These are phyloP conservation scores for Artemisia annua DNA, from an alignment of 129 eudicot genomes.

Conservation along the genomic window DNA sequence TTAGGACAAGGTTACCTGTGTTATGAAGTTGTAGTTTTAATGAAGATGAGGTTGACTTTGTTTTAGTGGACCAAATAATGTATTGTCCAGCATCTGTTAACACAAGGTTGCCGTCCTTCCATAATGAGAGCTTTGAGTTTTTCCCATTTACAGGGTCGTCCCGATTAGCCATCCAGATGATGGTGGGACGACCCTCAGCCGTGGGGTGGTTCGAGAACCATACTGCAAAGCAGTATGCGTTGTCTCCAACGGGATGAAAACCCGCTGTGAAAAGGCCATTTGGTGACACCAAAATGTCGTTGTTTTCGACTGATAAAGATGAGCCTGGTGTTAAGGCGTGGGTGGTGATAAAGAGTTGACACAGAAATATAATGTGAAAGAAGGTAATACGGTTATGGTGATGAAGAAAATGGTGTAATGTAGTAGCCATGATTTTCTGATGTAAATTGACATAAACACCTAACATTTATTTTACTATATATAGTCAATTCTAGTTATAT, in stretches of 20 bases:
- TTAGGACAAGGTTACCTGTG: conserved; percentile 60
- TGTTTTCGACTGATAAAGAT: conserved; percentile 40
- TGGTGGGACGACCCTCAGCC: conserved; percentile 11
- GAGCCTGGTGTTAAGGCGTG: conserved; percentile 24
- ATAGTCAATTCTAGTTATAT: too few species aligned
- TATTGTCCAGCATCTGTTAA: conserved; percentile 38
- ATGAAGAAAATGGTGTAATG: neutral
- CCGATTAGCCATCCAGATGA: conserved; percentile 62
- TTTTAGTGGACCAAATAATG: conserved; percentile 40
- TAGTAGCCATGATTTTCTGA: conserved; percentile 1
- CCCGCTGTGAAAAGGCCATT: conserved; percentile 49
- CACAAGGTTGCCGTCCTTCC: conserved; percentile 40
- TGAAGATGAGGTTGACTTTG: conserved; percentile 25
- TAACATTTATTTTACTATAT: neutral
- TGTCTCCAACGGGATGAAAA: conserved; percentile 39
- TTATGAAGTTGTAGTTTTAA: conserved; percentile 32
- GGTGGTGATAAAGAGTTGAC: neutral
- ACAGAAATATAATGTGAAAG: conserved; percentile 10
- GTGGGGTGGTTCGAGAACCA: conserved; percentile 40
- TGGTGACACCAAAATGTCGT: conserved; percentile 34
- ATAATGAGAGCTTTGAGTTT: conserved; percentile 31
- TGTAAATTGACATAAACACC: neutral
- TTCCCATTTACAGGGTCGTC: conserved; percentile 54
- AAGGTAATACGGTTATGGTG: neutral
- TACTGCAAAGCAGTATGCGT: conserved; percentile 47